phyloP scores from a whole-genome alignment of 1,284 basidiomycete genomes.

The Marasmius oreades region DNA sequence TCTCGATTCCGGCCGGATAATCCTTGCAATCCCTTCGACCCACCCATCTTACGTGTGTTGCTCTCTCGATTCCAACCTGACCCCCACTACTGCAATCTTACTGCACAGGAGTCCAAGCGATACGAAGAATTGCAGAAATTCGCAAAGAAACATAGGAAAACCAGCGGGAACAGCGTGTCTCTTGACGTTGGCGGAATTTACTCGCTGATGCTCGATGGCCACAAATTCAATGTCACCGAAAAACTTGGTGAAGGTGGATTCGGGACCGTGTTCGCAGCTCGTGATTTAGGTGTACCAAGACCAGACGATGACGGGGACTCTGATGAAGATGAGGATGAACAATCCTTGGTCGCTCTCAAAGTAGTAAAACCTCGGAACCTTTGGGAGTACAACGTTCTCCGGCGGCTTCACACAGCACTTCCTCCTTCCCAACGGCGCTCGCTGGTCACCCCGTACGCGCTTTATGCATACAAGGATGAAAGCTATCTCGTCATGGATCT shows the following conservation, averaged over 20 bases:
- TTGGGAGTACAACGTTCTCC: conserved; percentile 93
- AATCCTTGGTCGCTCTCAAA: conserved; percentile 83
- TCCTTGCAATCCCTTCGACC: conserved; percentile 87
- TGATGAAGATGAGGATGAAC: conserved; percentile 55
- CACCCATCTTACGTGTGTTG: conserved; percentile 60
- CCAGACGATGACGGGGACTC: conserved; percentile 29
- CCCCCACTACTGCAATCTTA: conserved; percentile 65
- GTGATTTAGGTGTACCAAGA: conserved; percentile 45
- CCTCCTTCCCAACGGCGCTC: conserved; percentile 54
- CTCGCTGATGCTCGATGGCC: conserved; percentile 52
- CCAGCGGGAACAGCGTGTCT: conserved; percentile 39
- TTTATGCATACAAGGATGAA: conserved; percentile 87
- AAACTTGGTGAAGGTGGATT: conserved; percentile 98
- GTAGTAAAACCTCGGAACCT: conserved; percentile 85
- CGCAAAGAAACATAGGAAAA: conserved; percentile 50
- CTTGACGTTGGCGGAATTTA: conserved; percentile 40
- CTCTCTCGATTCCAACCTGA: conserved; percentile 68
- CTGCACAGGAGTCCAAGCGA: conserved; percentile 48
- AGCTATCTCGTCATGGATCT: conserved; percentile 88
- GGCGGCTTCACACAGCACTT: conserved; percentile 70
- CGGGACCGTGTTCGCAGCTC: conserved; percentile 88
- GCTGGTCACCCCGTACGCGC: conserved; percentile 69
- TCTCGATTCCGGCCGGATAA: conserved; percentile 73
- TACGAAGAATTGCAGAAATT: conserved; percentile 70
- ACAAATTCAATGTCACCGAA: conserved; percentile 67